Evolutionary conservation across 1,284 basidiomycete genomes (phyloP).

Genomic region (Ceratobasidium sp.): DNA sequence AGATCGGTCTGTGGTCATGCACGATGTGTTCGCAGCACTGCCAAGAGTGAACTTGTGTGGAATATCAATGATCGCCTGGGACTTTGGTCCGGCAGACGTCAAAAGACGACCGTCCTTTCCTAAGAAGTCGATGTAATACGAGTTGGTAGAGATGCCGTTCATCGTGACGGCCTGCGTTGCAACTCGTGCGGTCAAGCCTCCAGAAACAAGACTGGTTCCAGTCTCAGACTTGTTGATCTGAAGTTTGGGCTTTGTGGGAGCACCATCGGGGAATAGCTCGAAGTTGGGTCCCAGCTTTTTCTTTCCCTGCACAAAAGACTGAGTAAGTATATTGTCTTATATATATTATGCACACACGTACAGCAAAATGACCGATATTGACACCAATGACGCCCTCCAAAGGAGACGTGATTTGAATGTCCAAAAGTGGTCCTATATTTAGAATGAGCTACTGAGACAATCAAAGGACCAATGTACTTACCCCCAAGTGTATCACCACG

Average conservation of each 20-base stretch:
- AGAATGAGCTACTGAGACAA: slow-evolving; percentile 18
- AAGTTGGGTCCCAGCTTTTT: slow-evolving; percentile 60
- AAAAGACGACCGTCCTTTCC: slow-evolving; percentile 37
- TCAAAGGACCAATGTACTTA: slow-evolving; percentile 52
- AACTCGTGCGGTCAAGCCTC: slow-evolving; percentile 60
- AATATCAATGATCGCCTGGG: slow-evolving; percentile 72
- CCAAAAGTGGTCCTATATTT: slow-evolving; percentile 62
- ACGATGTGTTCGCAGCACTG: slow-evolving; percentile 69
- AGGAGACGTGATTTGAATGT: slow-evolving; percentile 69
- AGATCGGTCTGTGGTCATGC: slow-evolving; percentile 65
- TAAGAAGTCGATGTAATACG: slow-evolving; percentile 47
- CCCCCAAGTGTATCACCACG: slow-evolving; percentile 76
- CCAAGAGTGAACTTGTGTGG: slow-evolving; percentile 70
- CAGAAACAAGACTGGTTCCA: slow-evolving; percentile 56
- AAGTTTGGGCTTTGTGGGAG: slow-evolving; percentile 59
- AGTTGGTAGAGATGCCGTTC: slow-evolving; percentile 49
- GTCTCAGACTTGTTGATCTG: slow-evolving; percentile 55
- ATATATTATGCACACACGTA: slow-evolving; percentile 30
- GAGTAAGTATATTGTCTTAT: neutral
- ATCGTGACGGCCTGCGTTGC: slow-evolving; percentile 50
- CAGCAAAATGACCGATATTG: slow-evolving; percentile 69
- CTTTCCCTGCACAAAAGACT: slow-evolving; percentile 44
- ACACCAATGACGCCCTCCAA: slow-evolving; percentile 73
- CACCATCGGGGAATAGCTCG: slow-evolving; percentile 70
- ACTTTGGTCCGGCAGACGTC: slow-evolving; percentile 66